phyloP scores from a whole-genome alignment of 176 grass and related monocot species.

The Canna indica region DNA sequence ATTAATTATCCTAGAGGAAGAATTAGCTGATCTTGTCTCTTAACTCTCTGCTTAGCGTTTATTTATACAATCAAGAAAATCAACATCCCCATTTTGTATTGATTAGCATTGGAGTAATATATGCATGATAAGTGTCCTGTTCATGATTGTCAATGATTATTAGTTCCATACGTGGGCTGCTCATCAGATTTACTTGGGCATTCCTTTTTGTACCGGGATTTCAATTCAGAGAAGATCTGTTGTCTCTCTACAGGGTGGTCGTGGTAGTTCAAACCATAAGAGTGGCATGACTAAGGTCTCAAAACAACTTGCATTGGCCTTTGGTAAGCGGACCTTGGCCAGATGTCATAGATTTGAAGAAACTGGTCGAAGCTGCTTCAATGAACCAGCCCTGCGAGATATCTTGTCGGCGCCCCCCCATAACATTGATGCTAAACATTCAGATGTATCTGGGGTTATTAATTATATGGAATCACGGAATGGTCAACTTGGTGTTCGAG shows the following conservation, averaged over 20 bases:
- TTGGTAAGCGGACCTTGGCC: constrained; percentile 62
- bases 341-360: constrained; percentile 63
- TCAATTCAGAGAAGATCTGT: constrained; percentile 12
- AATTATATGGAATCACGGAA: neutral
- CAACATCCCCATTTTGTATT: no score
- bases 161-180: neutral
- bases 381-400: constrained; percentile 46
- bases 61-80: no score
- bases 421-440: constrained; percentile 25
- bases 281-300: constrained; percentile 51
- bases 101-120: no score
- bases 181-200: neutral
- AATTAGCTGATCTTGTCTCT: no score
- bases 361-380: constrained; percentile 69
- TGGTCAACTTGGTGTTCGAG: neutral
- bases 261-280: constrained; percentile 66
- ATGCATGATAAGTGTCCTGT: neutral
- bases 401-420: constrained; percentile 37
- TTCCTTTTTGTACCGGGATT: neutral
- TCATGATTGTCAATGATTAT: neutral
- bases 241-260: constrained; percentile 42
- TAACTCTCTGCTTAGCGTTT: no score
- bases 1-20: no score
- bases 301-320: constrained; percentile 61
- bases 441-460: constrained; percentile 18